phyloP scores from a whole-genome alignment of 2,329 filamentous ascomycete species.

The Phaeosphaeriaceae sp. region DNA sequence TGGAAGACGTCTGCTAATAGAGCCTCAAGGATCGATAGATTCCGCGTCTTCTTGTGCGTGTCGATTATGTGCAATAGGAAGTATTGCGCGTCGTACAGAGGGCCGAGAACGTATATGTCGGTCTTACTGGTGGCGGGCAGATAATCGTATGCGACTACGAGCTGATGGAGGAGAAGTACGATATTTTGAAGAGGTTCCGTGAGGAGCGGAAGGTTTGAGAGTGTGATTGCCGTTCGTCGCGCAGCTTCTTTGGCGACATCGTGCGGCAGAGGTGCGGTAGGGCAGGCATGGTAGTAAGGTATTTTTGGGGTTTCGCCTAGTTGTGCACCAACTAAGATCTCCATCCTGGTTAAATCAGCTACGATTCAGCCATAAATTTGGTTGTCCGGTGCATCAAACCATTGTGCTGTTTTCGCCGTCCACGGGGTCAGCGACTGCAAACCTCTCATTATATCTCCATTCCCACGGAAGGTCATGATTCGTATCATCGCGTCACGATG shows the following conservation, averaged over 20 bases:
- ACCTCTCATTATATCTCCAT: conserved; percentile 22
- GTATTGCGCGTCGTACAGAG: conserved; percentile 27
- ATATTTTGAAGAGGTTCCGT: conserved; percentile 15
- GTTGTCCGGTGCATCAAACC: conserved; percentile 12
- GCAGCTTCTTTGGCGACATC: conserved; percentile 11
- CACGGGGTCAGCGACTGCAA: conserved; percentile 16
- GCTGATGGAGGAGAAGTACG: conserved; percentile 20
- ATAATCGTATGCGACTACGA: conserved; percentile 14
- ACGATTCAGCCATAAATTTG: not conserved
- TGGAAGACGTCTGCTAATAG: conserved; percentile 26
- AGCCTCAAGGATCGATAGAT: conserved; percentile 20
- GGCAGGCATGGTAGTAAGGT: conserved; percentile 14
- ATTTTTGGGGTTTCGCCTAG: conserved; percentile 18
- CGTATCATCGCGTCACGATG: conserved; percentile 30
- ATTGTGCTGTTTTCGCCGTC: conserved; percentile 24
- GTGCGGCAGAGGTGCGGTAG: conserved; percentile 11
- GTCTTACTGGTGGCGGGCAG: conserved; percentile 10
- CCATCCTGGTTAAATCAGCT: conserved; percentile 21
- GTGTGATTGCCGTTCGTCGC: conserved; percentile 14
- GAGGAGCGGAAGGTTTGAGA: conserved; percentile 19
- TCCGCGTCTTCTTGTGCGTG: conserved; percentile 16
- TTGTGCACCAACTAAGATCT: conserved; percentile 28
- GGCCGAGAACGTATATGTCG: conserved; percentile 17
- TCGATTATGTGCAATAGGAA: conserved; percentile 16
- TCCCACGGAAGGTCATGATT: conserved; percentile 21